Percentiles rank a stretch among this genome's conserved stretches.
These are phyloP conservation scores for Wickerhamiella shivajii DNA, from an alignment of 805 yeast genomes.

Conservation along the genomic window DNA sequence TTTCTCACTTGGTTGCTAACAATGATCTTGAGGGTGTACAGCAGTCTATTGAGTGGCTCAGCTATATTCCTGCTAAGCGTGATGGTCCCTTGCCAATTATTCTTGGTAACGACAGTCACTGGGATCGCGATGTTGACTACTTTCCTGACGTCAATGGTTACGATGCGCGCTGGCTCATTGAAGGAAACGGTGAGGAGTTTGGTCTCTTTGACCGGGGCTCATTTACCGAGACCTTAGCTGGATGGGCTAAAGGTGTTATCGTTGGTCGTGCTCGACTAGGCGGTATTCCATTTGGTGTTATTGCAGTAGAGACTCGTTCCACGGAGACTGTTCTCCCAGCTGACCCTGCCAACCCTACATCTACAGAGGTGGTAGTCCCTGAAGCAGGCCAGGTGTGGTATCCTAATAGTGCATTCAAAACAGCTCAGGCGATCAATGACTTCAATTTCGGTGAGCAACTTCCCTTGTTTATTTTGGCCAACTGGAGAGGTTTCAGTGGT, in stretches of 20 bases:
- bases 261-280: conserved; percentile 98
- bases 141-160: conserved; percentile 60
- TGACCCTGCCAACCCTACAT: conserved; percentile 95
- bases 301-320: conserved; percentile 85
- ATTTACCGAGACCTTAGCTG: conserved; percentile 89
- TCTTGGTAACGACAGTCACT: conserved; percentile 51
- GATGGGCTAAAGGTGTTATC: conserved; percentile 98
- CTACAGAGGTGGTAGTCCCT: conserved; percentile 72
- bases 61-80: conserved; percentile 85
- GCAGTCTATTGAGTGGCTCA: conserved; percentile 88
- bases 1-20: conserved; percentile 90
- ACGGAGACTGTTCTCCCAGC: conserved; percentile 90
- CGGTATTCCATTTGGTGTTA: conserved; percentile 97
- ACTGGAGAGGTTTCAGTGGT: conserved; percentile 99
- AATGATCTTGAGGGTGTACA: conserved; percentile 95
- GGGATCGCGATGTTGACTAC: conserved; percentile 90
- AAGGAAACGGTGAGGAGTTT: conserved; percentile 60
- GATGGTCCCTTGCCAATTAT: conserved; percentile 82
- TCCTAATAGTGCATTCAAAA: conserved; percentile 97
- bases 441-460: conserved; percentile 96
- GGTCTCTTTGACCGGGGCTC: conserved; percentile 90
- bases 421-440: conserved; percentile 96
- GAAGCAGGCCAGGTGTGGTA: conserved; percentile 99
- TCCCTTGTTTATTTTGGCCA: conserved; percentile 93
- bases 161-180: conserved; percentile 91